phyloP scores from a whole-genome alignment of 805 yeast species.

The Ogataea philodendri region DNA sequence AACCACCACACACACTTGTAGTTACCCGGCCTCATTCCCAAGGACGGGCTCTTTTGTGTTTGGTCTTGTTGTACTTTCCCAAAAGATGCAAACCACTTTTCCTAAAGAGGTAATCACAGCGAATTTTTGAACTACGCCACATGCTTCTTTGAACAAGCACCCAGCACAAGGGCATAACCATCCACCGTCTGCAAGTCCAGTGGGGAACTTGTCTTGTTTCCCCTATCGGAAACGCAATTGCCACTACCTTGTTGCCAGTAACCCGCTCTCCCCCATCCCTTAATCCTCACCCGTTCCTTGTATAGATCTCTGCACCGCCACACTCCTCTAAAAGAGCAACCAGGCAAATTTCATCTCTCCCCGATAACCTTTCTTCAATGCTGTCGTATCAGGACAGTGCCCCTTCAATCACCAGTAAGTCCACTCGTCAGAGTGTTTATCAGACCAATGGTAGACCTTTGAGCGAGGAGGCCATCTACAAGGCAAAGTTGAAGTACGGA shows the following conservation, averaged over 20 bases:
- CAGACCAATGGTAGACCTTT: constrained; percentile 70
- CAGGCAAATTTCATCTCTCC: constrained; percentile 13
- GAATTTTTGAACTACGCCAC: constrained; percentile 11
- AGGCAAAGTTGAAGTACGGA: constrained; percentile 70
- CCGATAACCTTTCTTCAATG: constrained; percentile 19
- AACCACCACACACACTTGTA: too few relatives aligned
- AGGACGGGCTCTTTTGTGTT: neutral
- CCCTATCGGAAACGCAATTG: neutral
- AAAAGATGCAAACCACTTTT: constrained; percentile 14
- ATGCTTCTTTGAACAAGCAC: neutral
- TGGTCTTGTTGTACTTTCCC: constrained; percentile 8
- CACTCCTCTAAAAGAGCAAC: constrained; percentile 14
- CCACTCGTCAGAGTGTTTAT: constrained; percentile 46
- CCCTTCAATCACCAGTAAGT: constrained; percentile 30
- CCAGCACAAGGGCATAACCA: neutral
- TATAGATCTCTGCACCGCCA: constrained; percentile 11
- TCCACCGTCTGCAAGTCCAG: neutral
- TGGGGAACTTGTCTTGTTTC: neutral
- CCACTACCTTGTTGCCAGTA: neutral
- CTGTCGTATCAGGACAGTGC: constrained; percentile 30
- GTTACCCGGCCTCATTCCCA: constrained; percentile 8
- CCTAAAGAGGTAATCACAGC: constrained; percentile 11
- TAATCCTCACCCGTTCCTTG: neutral
- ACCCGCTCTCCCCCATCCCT: neutral
- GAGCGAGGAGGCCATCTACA: constrained; percentile 71